phyloP scores from a whole-genome alignment of 106 monocot species.

The Dendrobium catenatum region DNA sequence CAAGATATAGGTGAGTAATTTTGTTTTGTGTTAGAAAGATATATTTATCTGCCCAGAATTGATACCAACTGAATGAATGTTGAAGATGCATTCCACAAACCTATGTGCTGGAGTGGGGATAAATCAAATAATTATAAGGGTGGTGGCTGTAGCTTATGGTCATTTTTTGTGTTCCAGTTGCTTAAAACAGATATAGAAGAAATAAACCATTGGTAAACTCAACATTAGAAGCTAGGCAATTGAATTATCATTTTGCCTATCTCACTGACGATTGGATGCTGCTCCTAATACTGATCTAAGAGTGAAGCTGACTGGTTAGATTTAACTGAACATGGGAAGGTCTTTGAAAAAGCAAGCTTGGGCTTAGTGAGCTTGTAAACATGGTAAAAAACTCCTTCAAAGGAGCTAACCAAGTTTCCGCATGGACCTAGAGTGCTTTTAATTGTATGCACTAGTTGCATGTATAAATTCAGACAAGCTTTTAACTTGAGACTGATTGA shows the following conservation, averaged over 20 bases:
- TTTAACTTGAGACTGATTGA: background rate
- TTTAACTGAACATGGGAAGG: background rate
- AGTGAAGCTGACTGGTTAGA: background rate
- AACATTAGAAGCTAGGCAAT: background rate
- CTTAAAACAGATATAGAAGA: background rate
- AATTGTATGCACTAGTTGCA: background rate
- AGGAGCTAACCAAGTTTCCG: background rate
- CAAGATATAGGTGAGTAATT: background rate
- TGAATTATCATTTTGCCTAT: background rate
- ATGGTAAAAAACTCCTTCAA: background rate
- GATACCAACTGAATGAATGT: background rate
- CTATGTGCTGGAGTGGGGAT: background rate
- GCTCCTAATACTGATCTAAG: background rate
- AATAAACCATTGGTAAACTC: conserved; percentile 2
- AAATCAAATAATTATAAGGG: background rate
- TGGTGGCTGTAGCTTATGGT: background rate
- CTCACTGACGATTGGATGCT: background rate
- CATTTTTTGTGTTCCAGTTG: background rate
- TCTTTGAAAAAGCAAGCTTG: background rate
- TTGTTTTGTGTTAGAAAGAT: background rate
- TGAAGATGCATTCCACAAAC: background rate
- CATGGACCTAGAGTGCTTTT: background rate
- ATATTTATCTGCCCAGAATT: background rate
- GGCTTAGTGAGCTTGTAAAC: background rate
- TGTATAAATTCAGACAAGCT: background rate